Conservation (phyloP, 106 monocot genomes). For the Posidonia australis region DNA sequence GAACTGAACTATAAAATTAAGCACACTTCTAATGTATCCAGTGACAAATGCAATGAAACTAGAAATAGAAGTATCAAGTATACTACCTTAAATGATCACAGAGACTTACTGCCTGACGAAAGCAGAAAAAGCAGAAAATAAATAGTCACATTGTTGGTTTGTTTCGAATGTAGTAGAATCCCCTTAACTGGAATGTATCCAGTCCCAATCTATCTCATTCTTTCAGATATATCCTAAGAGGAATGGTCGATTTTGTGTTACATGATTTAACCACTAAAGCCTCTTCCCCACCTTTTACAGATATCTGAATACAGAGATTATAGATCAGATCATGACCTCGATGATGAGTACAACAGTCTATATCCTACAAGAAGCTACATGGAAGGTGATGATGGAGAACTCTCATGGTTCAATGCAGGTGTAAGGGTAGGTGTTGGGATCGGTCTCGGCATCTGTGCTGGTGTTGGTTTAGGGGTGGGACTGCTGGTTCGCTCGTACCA, state of each 20-base stretch:
- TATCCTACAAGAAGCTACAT: slow-evolving; percentile 21
- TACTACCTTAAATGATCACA: too few species aligned
- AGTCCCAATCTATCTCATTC: too few species aligned
- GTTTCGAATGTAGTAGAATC: too few species aligned
- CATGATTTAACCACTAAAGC: not conserved
- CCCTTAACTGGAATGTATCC: too few species aligned
- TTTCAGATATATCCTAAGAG: too few species aligned
- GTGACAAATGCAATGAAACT: too few species aligned
- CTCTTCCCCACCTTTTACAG: slow-evolving; percentile 11
- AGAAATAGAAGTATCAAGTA: too few species aligned
- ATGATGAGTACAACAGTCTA: slow-evolving; percentile 17
- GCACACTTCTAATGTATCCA: too few species aligned
- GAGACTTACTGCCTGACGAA: too few species aligned
- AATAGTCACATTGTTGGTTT: too few species aligned
- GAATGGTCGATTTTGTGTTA: not conserved
- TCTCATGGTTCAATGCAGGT: slow-evolving; percentile 65
- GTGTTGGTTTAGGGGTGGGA: slow-evolving; percentile 54
- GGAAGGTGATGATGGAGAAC: slow-evolving; percentile 51
- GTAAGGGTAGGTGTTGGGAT: slow-evolving; percentile 69
- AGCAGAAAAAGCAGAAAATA: too few species aligned
- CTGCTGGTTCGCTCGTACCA: slow-evolving; percentile 40
- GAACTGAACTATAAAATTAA: too few species aligned
- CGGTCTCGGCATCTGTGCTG: slow-evolving; percentile 46
- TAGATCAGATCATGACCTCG: slow-evolving; percentile 10
- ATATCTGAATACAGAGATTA: slow-evolving; percentile 11